These are phyloP conservation scores for Pythium rishiriense DNA, from an alignment of 352 stramenopile genomes.

Conservation along the genomic window DNA sequence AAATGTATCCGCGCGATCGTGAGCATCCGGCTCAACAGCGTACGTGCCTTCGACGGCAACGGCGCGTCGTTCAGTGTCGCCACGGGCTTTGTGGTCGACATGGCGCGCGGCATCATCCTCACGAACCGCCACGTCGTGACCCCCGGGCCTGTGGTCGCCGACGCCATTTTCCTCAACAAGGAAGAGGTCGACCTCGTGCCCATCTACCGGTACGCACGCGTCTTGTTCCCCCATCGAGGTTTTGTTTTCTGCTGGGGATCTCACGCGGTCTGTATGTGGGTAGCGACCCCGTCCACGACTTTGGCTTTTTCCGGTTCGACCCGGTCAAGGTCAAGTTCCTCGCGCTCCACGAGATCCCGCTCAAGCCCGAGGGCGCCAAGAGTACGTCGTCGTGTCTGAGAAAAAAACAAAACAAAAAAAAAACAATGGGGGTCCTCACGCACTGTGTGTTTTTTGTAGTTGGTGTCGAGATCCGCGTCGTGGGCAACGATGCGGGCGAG, in stretches of 20 bases:
- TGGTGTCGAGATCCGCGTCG: conserved; percentile 89
- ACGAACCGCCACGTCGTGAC: conserved; percentile 94
- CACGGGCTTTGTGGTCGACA: conserved; percentile 92
- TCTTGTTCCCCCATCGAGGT: no score
- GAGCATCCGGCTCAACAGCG: conserved; percentile 84
- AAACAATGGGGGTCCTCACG: no score
- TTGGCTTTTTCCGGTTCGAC: conserved; percentile 91
- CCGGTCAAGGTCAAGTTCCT: conserved; percentile 88
- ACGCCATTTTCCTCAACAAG: conserved; percentile 94
- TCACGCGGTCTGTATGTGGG: not conserved
- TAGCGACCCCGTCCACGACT: conserved; percentile 92
- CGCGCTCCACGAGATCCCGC: conserved; percentile 82
- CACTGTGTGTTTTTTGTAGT: conserved; percentile 37
- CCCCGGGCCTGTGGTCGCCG: conserved; percentile 80
- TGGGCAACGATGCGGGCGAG: conserved; percentile 92
- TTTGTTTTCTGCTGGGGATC: no score
- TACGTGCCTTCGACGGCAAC: conserved; percentile 89
- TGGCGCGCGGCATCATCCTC: conserved; percentile 84
- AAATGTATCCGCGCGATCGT: conserved; percentile 78
- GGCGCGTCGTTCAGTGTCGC: conserved; percentile 84
- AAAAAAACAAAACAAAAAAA: no score
- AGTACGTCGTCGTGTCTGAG: conserved; percentile 28
- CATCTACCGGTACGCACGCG: conserved; percentile 80
- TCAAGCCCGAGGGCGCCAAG: conserved; percentile 82
- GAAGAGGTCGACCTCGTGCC: conserved; percentile 90